Conservation (phyloP, 352 stramenopile species). For the Phytopythium helicoides region DNA sequence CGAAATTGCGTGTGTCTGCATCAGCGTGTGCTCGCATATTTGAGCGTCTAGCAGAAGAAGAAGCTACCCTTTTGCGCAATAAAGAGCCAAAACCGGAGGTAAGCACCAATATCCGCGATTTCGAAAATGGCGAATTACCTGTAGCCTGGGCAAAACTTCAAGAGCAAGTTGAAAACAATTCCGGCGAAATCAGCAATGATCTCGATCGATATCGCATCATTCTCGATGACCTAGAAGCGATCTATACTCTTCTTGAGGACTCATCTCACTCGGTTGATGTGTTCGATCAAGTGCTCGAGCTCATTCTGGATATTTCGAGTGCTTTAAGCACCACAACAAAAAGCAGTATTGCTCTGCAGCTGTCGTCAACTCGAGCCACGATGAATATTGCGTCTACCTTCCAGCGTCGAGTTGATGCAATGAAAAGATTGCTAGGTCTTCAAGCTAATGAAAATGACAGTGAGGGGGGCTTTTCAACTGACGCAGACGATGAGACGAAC, state of each 20-base stretch:
- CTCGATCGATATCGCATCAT: neutral
- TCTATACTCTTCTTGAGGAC: neutral
- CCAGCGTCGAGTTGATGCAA: neutral
- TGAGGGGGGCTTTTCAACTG: too few relatives aligned
- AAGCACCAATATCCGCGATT: neutral
- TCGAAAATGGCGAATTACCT: neutral
- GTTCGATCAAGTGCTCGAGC: neutral
- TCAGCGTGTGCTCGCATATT: slow-evolving; percentile 6
- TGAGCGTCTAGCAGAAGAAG: neutral
- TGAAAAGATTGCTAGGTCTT: neutral
- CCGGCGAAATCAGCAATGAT: neutral
- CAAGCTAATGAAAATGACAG: too few relatives aligned
- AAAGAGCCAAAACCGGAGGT: neutral
- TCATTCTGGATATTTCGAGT: neutral
- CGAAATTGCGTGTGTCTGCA: slow-evolving; percentile 13
- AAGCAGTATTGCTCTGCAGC: neutral
- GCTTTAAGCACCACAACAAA: neutral
- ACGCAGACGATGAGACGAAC: too few relatives aligned
- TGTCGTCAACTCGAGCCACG: slow-evolving; percentile 1
- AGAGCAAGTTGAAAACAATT: neutral
- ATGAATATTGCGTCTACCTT: neutral
- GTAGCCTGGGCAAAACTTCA: neutral
- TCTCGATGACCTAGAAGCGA: neutral
- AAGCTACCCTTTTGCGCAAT: neutral
- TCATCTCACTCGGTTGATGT: neutral